These are phyloP conservation scores for Tolypocladium ovalisporum DNA, from an alignment of 2,329 filamentous ascomycete genomes.

Conservation along the genomic window DNA sequence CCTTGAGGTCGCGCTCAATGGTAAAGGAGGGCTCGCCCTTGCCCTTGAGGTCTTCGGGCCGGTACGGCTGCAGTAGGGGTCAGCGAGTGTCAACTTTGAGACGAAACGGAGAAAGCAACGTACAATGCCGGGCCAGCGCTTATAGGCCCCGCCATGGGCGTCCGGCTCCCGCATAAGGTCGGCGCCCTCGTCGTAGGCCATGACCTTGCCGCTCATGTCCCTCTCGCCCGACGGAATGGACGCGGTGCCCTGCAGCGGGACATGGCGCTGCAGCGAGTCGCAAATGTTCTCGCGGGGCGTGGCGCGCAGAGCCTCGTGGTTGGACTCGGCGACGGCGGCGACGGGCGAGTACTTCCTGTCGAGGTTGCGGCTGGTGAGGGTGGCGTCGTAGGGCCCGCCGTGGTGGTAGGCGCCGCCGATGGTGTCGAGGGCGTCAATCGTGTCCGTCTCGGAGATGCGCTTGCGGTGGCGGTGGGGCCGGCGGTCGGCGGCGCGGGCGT, in stretches of 20 bases:
- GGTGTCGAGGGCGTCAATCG: slow-evolving; percentile 73
- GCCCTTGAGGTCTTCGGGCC: slow-evolving; percentile 68
- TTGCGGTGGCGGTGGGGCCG: slow-evolving; percentile 58
- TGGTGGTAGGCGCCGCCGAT: slow-evolving; percentile 67
- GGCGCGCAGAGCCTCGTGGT: slow-evolving; percentile 66
- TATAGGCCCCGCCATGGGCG: slow-evolving; percentile 62
- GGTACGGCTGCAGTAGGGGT: slow-evolving; percentile 43
- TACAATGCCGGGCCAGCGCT: slow-evolving; percentile 64
- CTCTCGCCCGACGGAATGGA: slow-evolving; percentile 60
- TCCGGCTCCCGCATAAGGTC: slow-evolving; percentile 71
- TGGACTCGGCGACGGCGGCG: slow-evolving; percentile 62
- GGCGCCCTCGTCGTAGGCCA: slow-evolving; percentile 75
- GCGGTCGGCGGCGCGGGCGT: slow-evolving; percentile 55
- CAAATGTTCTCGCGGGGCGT: slow-evolving; percentile 69
- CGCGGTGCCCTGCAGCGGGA: slow-evolving; percentile 73
- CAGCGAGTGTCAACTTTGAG: neutral
- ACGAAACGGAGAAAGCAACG: slow-evolving; percentile 21
- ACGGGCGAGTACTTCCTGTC: slow-evolving; percentile 56
- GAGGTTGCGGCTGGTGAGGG: slow-evolving; percentile 61
- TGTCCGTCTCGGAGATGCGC: slow-evolving; percentile 58
- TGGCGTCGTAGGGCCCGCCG: slow-evolving; percentile 81
- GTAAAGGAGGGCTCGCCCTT: slow-evolving; percentile 70
- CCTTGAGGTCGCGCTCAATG: slow-evolving; percentile 56
- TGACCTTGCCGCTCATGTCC: slow-evolving; percentile 58
- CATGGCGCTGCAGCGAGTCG: slow-evolving; percentile 61